Evolutionary conservation across 176 grass and related monocot species (phyloP).

Genomic region (Themeda triandra): DNA sequence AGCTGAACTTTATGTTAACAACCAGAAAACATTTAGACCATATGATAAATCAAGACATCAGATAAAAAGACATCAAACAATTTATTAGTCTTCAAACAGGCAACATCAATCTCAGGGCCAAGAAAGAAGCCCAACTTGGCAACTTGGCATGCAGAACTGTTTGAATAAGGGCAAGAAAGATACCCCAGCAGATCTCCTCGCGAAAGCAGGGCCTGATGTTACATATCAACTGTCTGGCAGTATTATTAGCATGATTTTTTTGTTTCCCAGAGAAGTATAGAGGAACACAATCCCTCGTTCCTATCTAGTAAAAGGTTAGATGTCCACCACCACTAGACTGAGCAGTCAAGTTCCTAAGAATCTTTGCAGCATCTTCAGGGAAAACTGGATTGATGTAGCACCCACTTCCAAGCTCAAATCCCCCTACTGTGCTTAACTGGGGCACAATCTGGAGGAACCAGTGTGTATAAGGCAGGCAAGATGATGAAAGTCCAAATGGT

Average conservation of each 20-base stretch:
- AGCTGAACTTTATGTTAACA: neutral
- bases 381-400: conserved; percentile 98
- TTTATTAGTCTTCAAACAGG: neutral
- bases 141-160: neutral
- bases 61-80: neutral
- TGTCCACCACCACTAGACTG: no score
- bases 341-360: conserved; percentile 74
- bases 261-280: neutral
- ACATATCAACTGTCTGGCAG: neutral
- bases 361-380: conserved; percentile 87
- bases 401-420: conserved; percentile 89
- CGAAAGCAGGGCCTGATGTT: neutral
- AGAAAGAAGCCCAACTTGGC: neutral
- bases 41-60: neutral
- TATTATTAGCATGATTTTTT: conserved; percentile 20
- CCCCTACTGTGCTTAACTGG: conserved; percentile 63
- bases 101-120: neutral
- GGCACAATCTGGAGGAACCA: conserved; percentile 96
- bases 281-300: neutral
- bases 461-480: conserved; percentile 55
- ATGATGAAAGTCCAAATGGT: conserved; percentile 45
- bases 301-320: neutral
- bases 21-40: neutral
- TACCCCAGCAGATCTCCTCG: neutral
- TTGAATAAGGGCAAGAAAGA: neutral